Base-by-base conservation (phyloP, 202 grass and related monocot genomes). In the Saccharum hybrid region DNA sequence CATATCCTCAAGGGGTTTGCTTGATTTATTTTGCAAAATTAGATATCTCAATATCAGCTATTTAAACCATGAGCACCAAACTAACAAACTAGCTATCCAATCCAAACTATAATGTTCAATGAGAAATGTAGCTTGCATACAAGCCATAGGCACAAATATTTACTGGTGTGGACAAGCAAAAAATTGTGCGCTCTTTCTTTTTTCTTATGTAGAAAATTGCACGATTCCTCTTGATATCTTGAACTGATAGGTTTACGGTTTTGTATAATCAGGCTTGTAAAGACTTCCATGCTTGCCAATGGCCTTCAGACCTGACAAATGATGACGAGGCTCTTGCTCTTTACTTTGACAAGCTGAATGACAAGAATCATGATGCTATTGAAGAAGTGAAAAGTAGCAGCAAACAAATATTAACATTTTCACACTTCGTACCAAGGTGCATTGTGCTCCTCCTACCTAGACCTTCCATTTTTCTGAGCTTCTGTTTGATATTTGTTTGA, bases 401-500 rank as follows among this genome's bases (percentile, higher is more conserved):
- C 79, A 91, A 74, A 76, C 82, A 91, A 14, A 88, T 94, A 81
- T 71, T 98, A 78, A 98, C 92, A 52, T 94, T 98, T 90, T 98
- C 95, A 83, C 95, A 98, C 78, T 98, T 98, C 40, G 84, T 98
- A 74, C 95, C 95, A 72, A 98, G 95, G 95, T 94, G 51, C 11
- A 45, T 60, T 30, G 52, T 15, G 68, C 51, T 90, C 68, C 23
- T 80, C 67, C 56, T 57, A 57, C 36, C 21, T 83, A 62, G 21
- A 6, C 21, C 10, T 64, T 52, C 31, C 14, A 59, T 8, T 68
- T 61, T 18, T 28, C 22, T n/a, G 77, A 68, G 12, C 51, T 63
- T 7, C 16, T 63, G 23, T 5, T 7, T 40, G 68, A 42, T 73
- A 78, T 67, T 41, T 67, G 39, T 38, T 79, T 83, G 13, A 74